phyloP scores from a whole-genome alignment of 306 rosid genomes.

The Lathyrus tuberosus region DNA sequence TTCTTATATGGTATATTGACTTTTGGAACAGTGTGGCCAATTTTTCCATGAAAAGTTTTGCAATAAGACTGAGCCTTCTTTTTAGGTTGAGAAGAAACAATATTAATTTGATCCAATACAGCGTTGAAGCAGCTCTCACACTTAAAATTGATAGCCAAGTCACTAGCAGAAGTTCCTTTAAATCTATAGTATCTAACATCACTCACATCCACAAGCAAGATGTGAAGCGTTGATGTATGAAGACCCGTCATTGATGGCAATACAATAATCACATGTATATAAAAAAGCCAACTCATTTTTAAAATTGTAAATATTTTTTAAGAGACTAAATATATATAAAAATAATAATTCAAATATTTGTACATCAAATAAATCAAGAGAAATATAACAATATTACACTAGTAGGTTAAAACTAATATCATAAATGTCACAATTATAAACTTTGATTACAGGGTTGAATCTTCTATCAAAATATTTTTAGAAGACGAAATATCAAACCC shows the following conservation, averaged over 20 bases:
- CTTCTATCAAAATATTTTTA: constrained; percentile 9
- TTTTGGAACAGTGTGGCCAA: background rate
- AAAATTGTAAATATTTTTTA: background rate
- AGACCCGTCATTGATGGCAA: constrained; percentile 42
- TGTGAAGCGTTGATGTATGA: constrained; percentile 39
- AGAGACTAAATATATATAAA: no score
- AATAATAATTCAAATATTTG: no score
- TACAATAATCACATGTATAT: constrained; percentile 53
- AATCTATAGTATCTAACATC: constrained; percentile 34
- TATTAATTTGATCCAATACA: constrained; percentile 25
- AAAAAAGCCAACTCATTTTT: background rate
- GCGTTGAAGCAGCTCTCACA: constrained; percentile 42
- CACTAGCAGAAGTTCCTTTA: constrained; percentile 34
- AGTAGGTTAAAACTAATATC: no score
- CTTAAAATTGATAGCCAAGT: constrained; percentile 21
- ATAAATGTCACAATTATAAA: background rate
- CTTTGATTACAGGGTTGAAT: constrained; percentile 41
- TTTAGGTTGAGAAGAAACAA: background rate
- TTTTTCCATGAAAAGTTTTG: constrained; percentile 30
- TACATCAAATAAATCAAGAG: no score
- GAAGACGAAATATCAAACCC: constrained; percentile 45
- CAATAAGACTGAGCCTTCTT: background rate
- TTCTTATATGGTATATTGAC: no score
- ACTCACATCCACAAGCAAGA: constrained; percentile 49
- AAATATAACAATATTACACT: no score